Conservation (phyloP, 352 stramenopile genomes). For the Paralagenidium karlingii region DNA sequence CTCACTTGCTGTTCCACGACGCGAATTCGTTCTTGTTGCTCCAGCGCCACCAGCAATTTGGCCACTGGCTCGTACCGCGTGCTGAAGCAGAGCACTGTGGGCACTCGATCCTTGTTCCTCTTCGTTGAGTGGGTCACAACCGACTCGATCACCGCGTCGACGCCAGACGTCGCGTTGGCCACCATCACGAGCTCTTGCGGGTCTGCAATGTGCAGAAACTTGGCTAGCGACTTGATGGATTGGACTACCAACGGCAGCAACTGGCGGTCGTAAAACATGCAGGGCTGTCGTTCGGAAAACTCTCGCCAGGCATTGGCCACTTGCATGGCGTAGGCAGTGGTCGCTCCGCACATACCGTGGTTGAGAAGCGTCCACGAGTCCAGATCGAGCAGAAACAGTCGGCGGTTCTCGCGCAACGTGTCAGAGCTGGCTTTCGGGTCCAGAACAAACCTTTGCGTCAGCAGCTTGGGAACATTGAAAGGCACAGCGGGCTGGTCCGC, state of each 20-base stretch:
- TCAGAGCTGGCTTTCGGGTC: no score
- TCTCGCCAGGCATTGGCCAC: constrained; percentile 67
- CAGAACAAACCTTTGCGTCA: no score
- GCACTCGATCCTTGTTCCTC: no score
- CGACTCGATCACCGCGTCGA: constrained; percentile 77
- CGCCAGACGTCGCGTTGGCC: constrained; percentile 79
- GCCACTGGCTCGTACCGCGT: constrained; percentile 88
- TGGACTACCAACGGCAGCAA: constrained; percentile 84
- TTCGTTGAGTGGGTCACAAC: constrained; percentile 10
- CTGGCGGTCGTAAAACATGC: constrained; percentile 87
- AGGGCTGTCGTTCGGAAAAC: constrained; percentile 77
- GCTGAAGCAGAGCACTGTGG: constrained; percentile 52
- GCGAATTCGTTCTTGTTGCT: constrained; percentile 12
- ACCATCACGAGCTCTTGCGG: constrained; percentile 62
- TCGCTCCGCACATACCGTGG: constrained; percentile 87
- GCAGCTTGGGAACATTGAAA: no score
- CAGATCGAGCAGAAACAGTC: constrained; percentile 43
- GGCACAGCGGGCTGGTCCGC: no score
- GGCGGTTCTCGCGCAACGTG: no score
- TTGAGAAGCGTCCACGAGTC: constrained; percentile 87
- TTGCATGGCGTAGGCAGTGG: constrained; percentile 46
- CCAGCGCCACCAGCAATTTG: constrained; percentile 75
- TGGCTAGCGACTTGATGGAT: constrained; percentile 57
- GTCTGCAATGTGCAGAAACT: constrained; percentile 37
- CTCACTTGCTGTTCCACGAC: constrained; percentile 47